Evolutionary conservation across 129 eudicot genomes (phyloP).

Genomic region (Artemisia tridentata): DNA sequence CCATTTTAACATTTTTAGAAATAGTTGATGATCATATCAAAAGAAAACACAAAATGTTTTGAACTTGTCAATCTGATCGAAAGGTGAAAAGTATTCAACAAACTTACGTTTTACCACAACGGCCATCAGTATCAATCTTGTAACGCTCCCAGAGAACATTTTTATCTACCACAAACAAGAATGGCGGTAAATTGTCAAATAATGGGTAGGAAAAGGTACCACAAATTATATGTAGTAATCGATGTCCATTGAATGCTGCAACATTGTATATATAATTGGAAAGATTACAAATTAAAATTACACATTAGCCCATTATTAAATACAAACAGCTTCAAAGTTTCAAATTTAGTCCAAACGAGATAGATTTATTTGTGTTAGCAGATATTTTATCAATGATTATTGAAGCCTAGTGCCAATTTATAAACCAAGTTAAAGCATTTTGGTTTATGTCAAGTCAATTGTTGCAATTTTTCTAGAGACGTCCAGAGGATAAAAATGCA

Average conservation of each 20-base stretch:
- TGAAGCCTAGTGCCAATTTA: background rate
- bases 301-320: background rate
- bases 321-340: background rate
- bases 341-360: too few species aligned
- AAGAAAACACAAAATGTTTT: background rate
- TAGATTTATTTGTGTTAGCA: too few species aligned
- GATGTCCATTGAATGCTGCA: background rate
- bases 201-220: background rate
- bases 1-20: background rate
- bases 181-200: conserved; percentile 1
- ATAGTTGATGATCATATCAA: conserved; percentile 1
- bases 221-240: background rate
- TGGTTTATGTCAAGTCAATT: conserved; percentile 2
- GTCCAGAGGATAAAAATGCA: background rate
- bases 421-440: background rate
- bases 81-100: conserved; percentile 8
- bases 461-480: background rate
- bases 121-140: conserved; percentile 65
- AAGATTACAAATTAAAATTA: background rate
- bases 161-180: conserved; percentile 50
- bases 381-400: background rate
- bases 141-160: conserved; percentile 71
- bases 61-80: background rate
- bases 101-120: conserved; percentile 78
- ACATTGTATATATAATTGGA: background rate